Base-by-base conservation (phyloP, 768 basidiomycete species). In the Tricholoma bakamatsutake region DNA sequence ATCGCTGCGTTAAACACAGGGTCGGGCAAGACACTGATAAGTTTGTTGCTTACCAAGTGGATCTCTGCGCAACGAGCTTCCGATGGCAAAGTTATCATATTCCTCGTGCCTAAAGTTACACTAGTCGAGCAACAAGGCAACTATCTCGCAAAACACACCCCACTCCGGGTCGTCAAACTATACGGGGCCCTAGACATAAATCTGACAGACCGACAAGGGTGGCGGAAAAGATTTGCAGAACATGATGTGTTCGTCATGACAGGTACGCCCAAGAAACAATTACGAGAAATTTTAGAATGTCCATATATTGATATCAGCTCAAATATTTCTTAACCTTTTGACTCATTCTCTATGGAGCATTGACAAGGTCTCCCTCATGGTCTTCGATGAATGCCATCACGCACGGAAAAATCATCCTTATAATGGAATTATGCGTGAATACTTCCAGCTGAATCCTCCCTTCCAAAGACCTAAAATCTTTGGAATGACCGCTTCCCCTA, bases 401-500 rank as follows among this genome's bases (percentile, higher is more conserved):
- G 79, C 87, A 1, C 76, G 80, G 1, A 85, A 85, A 58, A 83
- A 84, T 42, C 87, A 93, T 63, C 82, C 90, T 0, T 91, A 89
- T 69, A 90, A 88, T 59, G 75, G 76, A 39, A 85, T 93, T 57
- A 84, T 93, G 82, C 80, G 80, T 15, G 80, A 85, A 63, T 89
- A 89, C 65, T 71, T 71, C 45, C 68, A 76, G 42, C 59, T 85
- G 73, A 61, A 76, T 24, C 54, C 75, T 71, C 39, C 62, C 40
- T 27, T 50, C 1, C 62, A 72, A 17, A 76, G 87, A n/a, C 89
- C 90, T 9, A 92, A 89, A 66, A 76, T 96, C n/a, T 90, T 95
- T 57, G 93, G 93, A 3, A 88, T 96, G 85, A 95, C 93, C 0
- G 93, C 93, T 0, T 93, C 90, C 15, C 93, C 93, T 0, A 83